A percentile compares a stretch with the other conserved stretches of the same genome.
Conservation (phyloP, 192 early-diverging fungal genomes). For the Gonapodya prolifera region DNA sequence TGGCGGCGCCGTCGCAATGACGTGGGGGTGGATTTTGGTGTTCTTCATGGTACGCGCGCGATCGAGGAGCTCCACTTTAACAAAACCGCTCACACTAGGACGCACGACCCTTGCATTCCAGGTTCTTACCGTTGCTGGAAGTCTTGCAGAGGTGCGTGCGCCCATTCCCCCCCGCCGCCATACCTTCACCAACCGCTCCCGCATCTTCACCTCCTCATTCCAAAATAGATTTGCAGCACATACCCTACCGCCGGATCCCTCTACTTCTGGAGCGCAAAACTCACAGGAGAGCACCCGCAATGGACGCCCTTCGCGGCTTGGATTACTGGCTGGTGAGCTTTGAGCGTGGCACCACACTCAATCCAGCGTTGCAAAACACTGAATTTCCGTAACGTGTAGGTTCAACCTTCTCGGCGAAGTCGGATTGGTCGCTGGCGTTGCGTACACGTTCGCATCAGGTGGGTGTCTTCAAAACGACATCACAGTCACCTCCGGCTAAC, state of each 20-base stretch:
- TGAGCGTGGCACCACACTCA: too few species aligned
- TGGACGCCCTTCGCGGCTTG: constrained; percentile 36
- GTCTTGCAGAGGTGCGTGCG: background rate
- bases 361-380: too few species aligned
- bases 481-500: background rate
- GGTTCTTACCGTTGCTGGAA: background rate
- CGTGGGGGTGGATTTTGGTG: constrained; percentile 39
- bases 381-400: too few species aligned
- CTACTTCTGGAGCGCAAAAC: constrained; percentile 36
- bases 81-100: too few species aligned
- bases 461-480: background rate
- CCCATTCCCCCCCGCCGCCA: too few species aligned
- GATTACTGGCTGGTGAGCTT: constrained; percentile 39
- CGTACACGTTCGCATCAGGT: background rate
- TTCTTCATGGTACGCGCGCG: constrained; percentile 8
- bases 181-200: background rate
- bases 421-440: constrained; percentile 1
- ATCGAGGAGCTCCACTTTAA: too few species aligned
- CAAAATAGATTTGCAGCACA: constrained; percentile 30
- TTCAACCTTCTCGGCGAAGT: constrained; percentile 7
- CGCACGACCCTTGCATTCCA: too few species aligned
- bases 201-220: background rate
- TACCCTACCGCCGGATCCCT: constrained; percentile 36
- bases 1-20: constrained; percentile 31
- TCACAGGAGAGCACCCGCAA: constrained; percentile 18